Base-by-base conservation (phyloP, 2,329 filamentous ascomycete species). In the Diatrype stigma region DNA sequence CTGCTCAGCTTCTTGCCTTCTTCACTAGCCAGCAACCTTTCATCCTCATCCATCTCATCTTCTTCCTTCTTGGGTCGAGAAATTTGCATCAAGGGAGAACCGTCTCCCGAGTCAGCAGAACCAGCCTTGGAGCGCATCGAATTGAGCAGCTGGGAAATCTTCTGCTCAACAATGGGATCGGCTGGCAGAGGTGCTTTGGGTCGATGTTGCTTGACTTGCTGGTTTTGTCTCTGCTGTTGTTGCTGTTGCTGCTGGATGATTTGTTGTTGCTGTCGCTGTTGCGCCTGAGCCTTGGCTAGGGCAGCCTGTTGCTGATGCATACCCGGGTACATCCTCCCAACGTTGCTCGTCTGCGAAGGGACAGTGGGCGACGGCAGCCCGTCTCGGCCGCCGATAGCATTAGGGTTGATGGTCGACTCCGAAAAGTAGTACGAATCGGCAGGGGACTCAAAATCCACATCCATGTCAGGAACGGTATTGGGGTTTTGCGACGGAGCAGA, bases 1-100 rank as follows among this genome's bases (percentile, higher is more conserved):
- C 90, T 95, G 72, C 85, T 93, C 22, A 96, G 82, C 77, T 96
- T 96, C 85, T 97, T 97, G 64, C 92, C 93, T 73, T 96, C 92
- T 64, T 96, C 93, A 55, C 90, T 96, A n/a, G 90, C 90, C 21
- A 96, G 78, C 10, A 96, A 78, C 59, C 90, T 44, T 44, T 44
- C 40, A 28, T 44, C 40, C 40, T 44, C 40, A 62, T 99, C 94
- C 93, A 99, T 97, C 48, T 97, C 93, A 55, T 96, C 92, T 63
- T 97, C 92, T 42, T 96, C 91, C 79, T 97, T 97, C 79, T 86
- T 92, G 56, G 82, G 73, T 56, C 86, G 86, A 46, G 86, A 78
- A 60, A 90, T 81, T 66, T 90, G 86, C 50, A 84, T 77, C n/a
- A 85, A 69, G 12, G 78, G 67, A 32, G 69, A 59, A 55, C 70